Conservation (phyloP, 345 rosid genomes). For the Eucalyptus marginata region DNA sequence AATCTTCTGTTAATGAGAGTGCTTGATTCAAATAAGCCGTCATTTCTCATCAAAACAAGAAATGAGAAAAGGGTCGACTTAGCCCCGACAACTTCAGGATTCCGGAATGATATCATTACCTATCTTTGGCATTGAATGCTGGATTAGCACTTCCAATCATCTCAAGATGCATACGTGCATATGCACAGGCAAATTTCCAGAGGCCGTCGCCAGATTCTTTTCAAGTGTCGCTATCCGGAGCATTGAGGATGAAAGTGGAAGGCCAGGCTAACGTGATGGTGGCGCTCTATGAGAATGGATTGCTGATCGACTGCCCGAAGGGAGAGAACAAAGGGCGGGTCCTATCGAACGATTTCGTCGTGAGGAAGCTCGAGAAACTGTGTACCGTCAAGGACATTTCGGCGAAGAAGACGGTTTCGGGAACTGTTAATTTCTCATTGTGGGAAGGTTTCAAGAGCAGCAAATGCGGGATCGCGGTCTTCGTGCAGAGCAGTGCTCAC, state of each 20-base stretch:
- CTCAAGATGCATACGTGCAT: background rate
- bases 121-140: background rate
- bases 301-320: conserved; percentile 44
- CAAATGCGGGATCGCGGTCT: conserved; percentile 63
- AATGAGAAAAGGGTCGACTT: background rate
- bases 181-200: conserved; percentile 50
- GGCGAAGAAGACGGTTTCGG: conserved; percentile 47
- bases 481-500: conserved; percentile 50
- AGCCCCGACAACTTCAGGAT: background rate
- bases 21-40: background rate
- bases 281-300: conserved; percentile 63
- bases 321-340: conserved; percentile 86
- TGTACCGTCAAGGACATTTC: conserved; percentile 49
- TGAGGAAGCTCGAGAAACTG: conserved; percentile 70
- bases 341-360: conserved; percentile 61
- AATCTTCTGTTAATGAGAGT: background rate
- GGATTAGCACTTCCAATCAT: background rate
- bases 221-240: conserved; percentile 48
- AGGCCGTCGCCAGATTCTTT: conserved; percentile 49
- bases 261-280: conserved; percentile 48
- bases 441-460: conserved; percentile 63
- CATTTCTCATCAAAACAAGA: background rate
- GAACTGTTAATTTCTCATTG: conserved; percentile 50
- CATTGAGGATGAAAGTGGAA: conserved; percentile 45
- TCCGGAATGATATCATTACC: background rate